Base-by-base conservation (phyloP, 768 basidiomycete species). In the Tubosaeta brunneosetosa region DNA sequence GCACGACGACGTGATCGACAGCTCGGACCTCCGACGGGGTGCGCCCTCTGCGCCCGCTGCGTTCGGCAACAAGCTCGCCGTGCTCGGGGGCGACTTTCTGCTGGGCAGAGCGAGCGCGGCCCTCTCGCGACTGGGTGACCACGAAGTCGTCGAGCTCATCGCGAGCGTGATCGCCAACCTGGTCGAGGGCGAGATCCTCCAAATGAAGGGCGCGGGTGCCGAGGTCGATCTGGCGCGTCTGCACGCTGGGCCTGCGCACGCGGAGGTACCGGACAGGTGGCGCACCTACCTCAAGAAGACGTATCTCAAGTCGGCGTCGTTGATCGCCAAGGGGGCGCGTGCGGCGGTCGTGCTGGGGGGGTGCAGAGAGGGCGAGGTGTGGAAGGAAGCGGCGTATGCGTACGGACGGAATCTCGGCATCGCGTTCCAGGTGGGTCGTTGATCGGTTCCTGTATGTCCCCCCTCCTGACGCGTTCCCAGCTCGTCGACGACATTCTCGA, bases 401-500 rank as follows among this genome's bases (percentile, higher is more conserved):
- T 97, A 91, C 69, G 93, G 92, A 1, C 78, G 91, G 49, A 92
- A 94, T 70, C 63, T 95, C 16, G 93, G 94, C 3, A 88, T 94
- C 55, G 91, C 94, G n/a, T 97, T 97, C 73, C 94, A 97, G 81
- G 93, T 93, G 56, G 49, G 75, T 68, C 9, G 9, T 27, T 5
- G 38, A 9, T 33, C 12, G 25, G 3, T 19, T 27, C 13, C 14
- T 29, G 8, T 3, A 14, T 29, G 22, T 22, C 22, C 4, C 37
- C 1, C n/a, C 5, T 13, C 8, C 19, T 27, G 38, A 64, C 44
- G 43, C 19, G 43, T 44, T 49, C 27, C 16, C 61, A 95, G 93
- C 86, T 99, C 10, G 87, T 98, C 44, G 97, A 99, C 66, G 97
- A 99, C 65, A 81, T 94, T 33, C 75, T 99, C 3, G 97, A 98